Base-by-base conservation (phyloP, 2,329 filamentous ascomycete species). In the Penicillium sp. region DNA sequence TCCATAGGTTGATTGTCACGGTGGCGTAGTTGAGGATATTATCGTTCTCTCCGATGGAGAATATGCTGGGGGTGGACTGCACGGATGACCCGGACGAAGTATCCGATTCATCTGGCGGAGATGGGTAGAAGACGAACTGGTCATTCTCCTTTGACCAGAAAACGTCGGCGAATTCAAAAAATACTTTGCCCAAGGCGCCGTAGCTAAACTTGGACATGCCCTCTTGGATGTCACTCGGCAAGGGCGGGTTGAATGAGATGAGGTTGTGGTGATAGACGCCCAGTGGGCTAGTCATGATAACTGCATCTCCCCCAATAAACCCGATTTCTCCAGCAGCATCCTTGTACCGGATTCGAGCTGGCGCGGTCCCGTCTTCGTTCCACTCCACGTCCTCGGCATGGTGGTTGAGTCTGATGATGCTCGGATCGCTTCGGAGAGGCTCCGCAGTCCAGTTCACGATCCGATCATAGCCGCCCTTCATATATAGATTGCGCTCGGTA, bases 61-160 rank as follows among this genome's bases (percentile, higher is more conserved):
- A 49, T 38, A 60, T 55, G 41, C 60, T 60, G 33, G 54, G 50
- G 25, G 21, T 54, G 5, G 62, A 61, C 21, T 49, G 19, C 41
- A 63, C 58, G 7, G 66, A 70, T 15, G 68, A 68, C 50, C 70
- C 69, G 54, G 73, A 72, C 3, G 39, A 45, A 43, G 71, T 62
- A 10, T 68, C 68, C 7, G 66, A 57, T 52, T 63, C 61, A 8
- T 71, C 73, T 7, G 70, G 61, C 3, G 76, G 76, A 15, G 75
- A 73, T 1, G 76, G 76, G 51, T 77, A 78, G 66, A 73, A 78
- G 48, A 78, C 75, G 62, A 78, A 78, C 59, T 78, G 76, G 65
- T 78, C 76, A 59, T 78, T 76, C 53, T 78, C 76, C 56, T 78
- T 78, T 29, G 74, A 70, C 76, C 76, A 78, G 66, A 78, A 78